phyloP scores from a whole-genome alignment of 192 early-diverging fungal species.

The Spinellus fusiger region DNA sequence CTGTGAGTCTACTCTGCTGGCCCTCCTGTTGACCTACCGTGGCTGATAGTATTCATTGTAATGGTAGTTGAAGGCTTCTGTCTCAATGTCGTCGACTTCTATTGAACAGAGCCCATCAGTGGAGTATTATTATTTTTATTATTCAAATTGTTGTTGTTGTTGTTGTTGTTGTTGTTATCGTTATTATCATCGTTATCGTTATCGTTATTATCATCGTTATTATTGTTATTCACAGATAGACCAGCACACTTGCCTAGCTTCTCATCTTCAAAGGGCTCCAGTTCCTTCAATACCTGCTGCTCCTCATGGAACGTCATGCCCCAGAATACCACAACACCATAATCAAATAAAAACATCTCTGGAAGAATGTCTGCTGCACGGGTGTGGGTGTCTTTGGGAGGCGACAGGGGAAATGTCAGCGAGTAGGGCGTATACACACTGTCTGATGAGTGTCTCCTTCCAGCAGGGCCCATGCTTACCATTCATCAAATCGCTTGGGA shows the following conservation, averaged over 20 bases:
- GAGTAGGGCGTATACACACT: slow-evolving; percentile 53
- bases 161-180: too few relatives aligned
- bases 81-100: slow-evolving; percentile 66
- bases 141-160: too few relatives aligned
- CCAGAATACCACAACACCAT: slow-evolving; percentile 96
- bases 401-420: slow-evolving; percentile 33
- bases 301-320: slow-evolving; percentile 87
- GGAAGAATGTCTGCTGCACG: slow-evolving; percentile 12
- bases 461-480: too few relatives aligned
- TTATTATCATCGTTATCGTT: background rate
- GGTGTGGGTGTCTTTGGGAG: slow-evolving; percentile 23
- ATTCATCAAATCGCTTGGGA: slow-evolving; percentile 79
- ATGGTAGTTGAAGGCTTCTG: slow-evolving; percentile 75
- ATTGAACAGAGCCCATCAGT: slow-evolving; percentile 7
- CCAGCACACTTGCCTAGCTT: slow-evolving; percentile 46
- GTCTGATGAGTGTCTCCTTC: too few relatives aligned
- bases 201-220: background rate
- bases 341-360: slow-evolving; percentile 88
- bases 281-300: slow-evolving; percentile 61
- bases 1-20: too few relatives aligned
- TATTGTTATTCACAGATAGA: too few relatives aligned
- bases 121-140: too few relatives aligned
- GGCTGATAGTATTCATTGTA: slow-evolving; percentile 63
- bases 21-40: slow-evolving; percentile 29
- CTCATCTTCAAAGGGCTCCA: slow-evolving; percentile 73